Percentiles rank a stretch among this genome's conserved stretches.
These are phyloP conservation scores for Ustilago curta DNA, from an alignment of 1,284 basidiomycete species.

Conservation along the genomic window DNA sequence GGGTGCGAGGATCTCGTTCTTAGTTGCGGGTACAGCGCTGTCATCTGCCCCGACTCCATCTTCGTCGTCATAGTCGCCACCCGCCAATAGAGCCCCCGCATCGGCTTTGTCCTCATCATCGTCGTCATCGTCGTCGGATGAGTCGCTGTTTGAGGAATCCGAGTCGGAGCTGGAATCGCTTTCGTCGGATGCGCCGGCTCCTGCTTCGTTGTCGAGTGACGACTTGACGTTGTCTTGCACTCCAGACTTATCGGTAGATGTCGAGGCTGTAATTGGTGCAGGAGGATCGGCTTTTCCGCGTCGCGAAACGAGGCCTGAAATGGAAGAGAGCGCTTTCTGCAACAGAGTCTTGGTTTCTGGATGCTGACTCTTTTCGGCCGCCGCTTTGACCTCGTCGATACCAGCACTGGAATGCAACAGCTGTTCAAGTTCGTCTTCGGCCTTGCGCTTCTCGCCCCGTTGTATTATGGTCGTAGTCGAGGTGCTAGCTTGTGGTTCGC, in stretches of 20 bases:
- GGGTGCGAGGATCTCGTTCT: conserved; percentile 58
- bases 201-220: conserved; percentile 1
- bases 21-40: conserved; percentile 48
- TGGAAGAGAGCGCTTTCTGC: conserved; percentile 40
- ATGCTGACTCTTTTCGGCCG: conserved; percentile 39
- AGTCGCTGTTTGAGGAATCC: conserved; percentile 27
- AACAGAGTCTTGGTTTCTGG: conserved; percentile 37
- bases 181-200: conserved; percentile 12
- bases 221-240: conserved; percentile 4
- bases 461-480: conserved; percentile 7
- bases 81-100: conserved; percentile 1
- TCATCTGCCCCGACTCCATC: conserved; percentile 22
- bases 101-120: conserved; percentile 19
- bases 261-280: conserved; percentile 3
- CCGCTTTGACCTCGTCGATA: conserved; percentile 36
- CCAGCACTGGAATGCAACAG: conserved; percentile 20
- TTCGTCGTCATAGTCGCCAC: conserved; percentile 52
- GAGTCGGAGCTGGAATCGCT: conserved; percentile 25
- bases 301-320: conserved; percentile 38
- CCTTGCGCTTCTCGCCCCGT: conserved; percentile 36
- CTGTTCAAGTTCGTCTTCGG: conserved; percentile 39
- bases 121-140: conserved; percentile 37
- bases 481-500: conserved; percentile 6
- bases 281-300: conserved; percentile 17
- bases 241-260: background rate